Percentiles rank a stretch among this genome's conserved stretches.
Conservation (phyloP, 108 stramenopile species). For the Mediolabrus comicus region DNA sequence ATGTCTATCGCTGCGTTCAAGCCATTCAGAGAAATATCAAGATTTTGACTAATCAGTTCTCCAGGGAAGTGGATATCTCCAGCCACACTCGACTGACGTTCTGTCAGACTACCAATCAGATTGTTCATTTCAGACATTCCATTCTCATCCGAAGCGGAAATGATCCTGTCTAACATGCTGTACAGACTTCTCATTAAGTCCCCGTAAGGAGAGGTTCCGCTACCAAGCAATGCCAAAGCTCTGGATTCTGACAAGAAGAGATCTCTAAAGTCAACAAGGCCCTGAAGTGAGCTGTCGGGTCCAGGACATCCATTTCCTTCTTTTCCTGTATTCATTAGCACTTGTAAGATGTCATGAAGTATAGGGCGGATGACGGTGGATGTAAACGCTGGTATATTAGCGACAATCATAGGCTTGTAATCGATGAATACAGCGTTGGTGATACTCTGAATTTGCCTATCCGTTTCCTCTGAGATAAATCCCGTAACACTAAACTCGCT, state of each 20-base stretch:
- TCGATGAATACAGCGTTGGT: slow-evolving; percentile 38
- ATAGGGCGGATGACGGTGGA: slow-evolving; percentile 28
- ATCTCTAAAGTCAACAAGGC: slow-evolving; percentile 41
- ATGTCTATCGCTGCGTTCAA: slow-evolving; percentile 60
- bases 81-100: slow-evolving; percentile 20
- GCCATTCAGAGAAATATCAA: slow-evolving; percentile 54
- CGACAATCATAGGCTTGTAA: slow-evolving; percentile 34
- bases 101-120: slow-evolving; percentile 30
- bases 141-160: slow-evolving; percentile 7
- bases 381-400: slow-evolving; percentile 37
- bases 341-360: slow-evolving; percentile 39
- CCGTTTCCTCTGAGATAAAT: slow-evolving; percentile 39
- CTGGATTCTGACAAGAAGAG: slow-evolving; percentile 29
- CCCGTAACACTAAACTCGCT: slow-evolving; percentile 36
- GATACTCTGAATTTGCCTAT: slow-evolving; percentile 15
- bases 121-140: slow-evolving; percentile 38
- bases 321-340: slow-evolving; percentile 25
- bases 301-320: slow-evolving; percentile 15
- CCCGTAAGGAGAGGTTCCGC: slow-evolving; percentile 38
- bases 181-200: slow-evolving; percentile 34
- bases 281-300: slow-evolving; percentile 14
- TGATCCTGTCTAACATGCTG: slow-evolving; percentile 24
- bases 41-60: slow-evolving; percentile 29
- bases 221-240: slow-evolving; percentile 26
- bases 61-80: slow-evolving; percentile 35